Evolutionary conservation across 1,139 yeast species (phyloP), one percentile per base, ranked within the genome.

Genomic region (Nakaseomyces nivariensis): DNA sequence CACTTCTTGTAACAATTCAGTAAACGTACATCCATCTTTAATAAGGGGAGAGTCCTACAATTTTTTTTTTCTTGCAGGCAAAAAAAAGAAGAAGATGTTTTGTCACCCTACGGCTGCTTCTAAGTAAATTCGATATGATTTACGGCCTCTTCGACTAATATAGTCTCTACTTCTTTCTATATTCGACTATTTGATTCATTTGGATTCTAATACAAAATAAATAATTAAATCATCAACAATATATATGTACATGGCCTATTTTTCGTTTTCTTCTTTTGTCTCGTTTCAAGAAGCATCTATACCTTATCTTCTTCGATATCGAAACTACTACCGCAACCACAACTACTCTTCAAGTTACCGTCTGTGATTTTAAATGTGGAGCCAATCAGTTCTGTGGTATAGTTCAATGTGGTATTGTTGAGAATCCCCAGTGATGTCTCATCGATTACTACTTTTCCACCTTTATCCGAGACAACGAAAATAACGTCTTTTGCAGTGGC

Each of bases 251-350:
- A 33, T 33, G 36, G n/a, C 10, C 10, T 8, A 5, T 32, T 4
- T 33, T 4, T 33, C 22, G 22, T 17, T 17, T 17, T 3, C 22
- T 17, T 17, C 22, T 17, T 17, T 17, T 17, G 22, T 17, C 22
- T 17, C 22, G 22, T 17, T 17, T 17, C 22, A 17, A 17, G 13
- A 9, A 5, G 13, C 2, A 2, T 33, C 10, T 33, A 33, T 9
- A n/a, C 36, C 13, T 33, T 33, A 9, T 9, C 31, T 29, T 29
- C 31, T 31, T 62, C 66, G 10, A 90, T 81, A 64, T 90, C 96
- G 68, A 92, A 92, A 51, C 96, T 87, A 25, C 95, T 78, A 0
- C 98, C 98, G 69, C 98, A 92, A 0, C 99, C 98, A 71, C 99
- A 94, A 47, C 94, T 83, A 46, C 95, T 84, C 33, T 88, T 82